Conservation (phyloP, 495 filamentous ascomycete species). For the Hamigera avellanea region DNA sequence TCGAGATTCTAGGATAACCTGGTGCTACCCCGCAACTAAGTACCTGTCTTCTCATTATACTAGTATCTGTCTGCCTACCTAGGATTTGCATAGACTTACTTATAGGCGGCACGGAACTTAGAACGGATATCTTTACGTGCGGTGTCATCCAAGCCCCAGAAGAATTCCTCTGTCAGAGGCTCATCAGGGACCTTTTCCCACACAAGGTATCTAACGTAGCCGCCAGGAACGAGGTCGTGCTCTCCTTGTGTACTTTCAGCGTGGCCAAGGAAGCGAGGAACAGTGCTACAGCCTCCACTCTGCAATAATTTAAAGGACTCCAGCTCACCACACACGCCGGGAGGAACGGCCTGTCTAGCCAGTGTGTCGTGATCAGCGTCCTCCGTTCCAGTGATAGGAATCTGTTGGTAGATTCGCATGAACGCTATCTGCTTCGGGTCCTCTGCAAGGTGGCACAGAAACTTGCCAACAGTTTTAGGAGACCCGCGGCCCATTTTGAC, state of each 20-base stretch:
- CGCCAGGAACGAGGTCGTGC: conserved; percentile 7
- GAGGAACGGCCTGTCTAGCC: conserved; percentile 2
- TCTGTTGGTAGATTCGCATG: conserved; percentile 11
- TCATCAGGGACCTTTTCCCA: conserved; percentile 11
- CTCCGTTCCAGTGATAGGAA: conserved; percentile 11
- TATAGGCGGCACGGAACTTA: conserved; percentile 6
- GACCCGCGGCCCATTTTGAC: conserved; percentile 5
- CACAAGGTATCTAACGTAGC: conserved; percentile 8
- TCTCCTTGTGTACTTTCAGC: conserved; percentile 6
- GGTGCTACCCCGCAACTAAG: conserved; percentile 5
- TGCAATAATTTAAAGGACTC: conserved; percentile 4
- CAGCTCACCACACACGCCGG: conserved; percentile 6
- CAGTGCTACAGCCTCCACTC: conserved; percentile 5
- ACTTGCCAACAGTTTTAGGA: conserved; percentile 6
- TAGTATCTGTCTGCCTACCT: conserved; percentile 1
- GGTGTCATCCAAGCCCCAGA: conserved; percentile 8
- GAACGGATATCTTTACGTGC: conserved; percentile 6
- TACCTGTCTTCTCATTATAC: conserved; percentile 7
- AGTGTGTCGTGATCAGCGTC: conserved; percentile 6
- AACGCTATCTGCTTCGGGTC: conserved; percentile 6
- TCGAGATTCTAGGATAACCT: conserved; percentile 4
- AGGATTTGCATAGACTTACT: conserved; percentile 6
- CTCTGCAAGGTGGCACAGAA: conserved; percentile 4
- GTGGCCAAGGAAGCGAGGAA: conserved; percentile 8
- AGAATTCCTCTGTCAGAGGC: conserved; percentile 8